Evolutionary conservation across 257 asterid genomes (phyloP).

Genomic region (Fraxinus quadrangulata): DNA sequence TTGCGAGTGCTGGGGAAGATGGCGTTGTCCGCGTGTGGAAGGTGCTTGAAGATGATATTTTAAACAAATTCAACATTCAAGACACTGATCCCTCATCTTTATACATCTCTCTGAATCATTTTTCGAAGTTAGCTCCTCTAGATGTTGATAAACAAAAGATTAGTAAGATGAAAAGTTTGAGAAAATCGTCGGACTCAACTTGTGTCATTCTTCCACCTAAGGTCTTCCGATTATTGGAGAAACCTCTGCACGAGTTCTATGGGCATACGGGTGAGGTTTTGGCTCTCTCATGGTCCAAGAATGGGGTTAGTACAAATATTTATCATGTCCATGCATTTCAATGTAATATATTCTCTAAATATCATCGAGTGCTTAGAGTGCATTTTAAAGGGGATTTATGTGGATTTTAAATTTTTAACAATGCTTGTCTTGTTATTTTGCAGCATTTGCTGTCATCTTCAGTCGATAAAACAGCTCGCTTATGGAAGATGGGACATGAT

Average conservation of each 20-base stretch:
- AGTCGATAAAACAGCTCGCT: slow-evolving; percentile 80
- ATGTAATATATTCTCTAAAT: not conserved
- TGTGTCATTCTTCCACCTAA: slow-evolving; percentile 83
- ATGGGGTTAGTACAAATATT: slow-evolving; percentile 63
- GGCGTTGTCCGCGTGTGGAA: slow-evolving; percentile 87
- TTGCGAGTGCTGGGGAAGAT: slow-evolving; percentile 96
- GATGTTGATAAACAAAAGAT: slow-evolving; percentile 40
- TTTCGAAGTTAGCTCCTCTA: slow-evolving; percentile 60
- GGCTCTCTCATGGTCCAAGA: slow-evolving; percentile 88
- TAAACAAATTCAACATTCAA: slow-evolving; percentile 38
- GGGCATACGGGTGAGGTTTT: slow-evolving; percentile 80
- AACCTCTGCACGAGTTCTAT: slow-evolving; percentile 77
- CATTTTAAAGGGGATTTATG: slow-evolving; percentile 14
- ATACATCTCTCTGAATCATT: slow-evolving; percentile 58
- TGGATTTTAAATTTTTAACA: not conserved
- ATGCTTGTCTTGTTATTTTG: slow-evolving; percentile 26
- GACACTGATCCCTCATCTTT: slow-evolving; percentile 64
- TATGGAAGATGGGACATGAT: slow-evolving; percentile 83
- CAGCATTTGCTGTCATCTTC: slow-evolving; percentile 88
- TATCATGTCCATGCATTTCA: not conserved
- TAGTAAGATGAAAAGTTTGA: slow-evolving; percentile 38
- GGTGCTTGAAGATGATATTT: slow-evolving; percentile 70
- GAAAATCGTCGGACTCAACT: slow-evolving; percentile 64
- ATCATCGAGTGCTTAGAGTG: not conserved
- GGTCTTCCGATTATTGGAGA: slow-evolving; percentile 72